These are phyloP conservation scores for Fragilaria crotonensis DNA, from an alignment of 108 stramenopile species.

Conservation along the genomic window DNA sequence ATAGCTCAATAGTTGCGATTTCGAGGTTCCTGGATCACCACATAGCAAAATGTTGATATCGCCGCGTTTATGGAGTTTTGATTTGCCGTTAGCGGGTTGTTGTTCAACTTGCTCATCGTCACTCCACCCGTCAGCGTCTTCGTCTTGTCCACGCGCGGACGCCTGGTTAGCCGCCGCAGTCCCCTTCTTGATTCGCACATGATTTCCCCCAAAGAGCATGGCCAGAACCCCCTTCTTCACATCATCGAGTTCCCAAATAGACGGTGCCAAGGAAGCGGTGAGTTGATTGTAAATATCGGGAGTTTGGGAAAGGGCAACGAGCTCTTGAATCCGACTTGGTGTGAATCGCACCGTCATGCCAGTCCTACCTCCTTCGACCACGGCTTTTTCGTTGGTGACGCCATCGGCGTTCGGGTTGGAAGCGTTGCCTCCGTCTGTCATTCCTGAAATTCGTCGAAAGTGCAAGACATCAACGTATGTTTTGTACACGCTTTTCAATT, in stretches of 20 bases:
- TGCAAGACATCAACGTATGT: slow-evolving; percentile 99
- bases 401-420: slow-evolving; percentile 18
- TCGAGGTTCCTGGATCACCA: slow-evolving; percentile 97
- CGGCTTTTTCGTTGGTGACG: slow-evolving; percentile 14
- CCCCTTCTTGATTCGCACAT: slow-evolving; percentile 38
- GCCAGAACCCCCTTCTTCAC: slow-evolving; percentile 98
- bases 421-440: slow-evolving; percentile 7
- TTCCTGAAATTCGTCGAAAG: slow-evolving; percentile 63
- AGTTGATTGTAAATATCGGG: slow-evolving; percentile 87
- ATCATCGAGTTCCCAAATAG: slow-evolving; percentile 98
- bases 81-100: slow-evolving; percentile 1
- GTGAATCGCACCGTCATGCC: slow-evolving; percentile 17
- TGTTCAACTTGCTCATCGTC: slow-evolving; percentile 24
- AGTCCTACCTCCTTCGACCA: slow-evolving; percentile 6
- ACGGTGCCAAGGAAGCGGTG: slow-evolving; percentile 86
- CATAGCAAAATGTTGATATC: slow-evolving; percentile 98
- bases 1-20: slow-evolving; percentile 95
- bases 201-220: slow-evolving; percentile 97
- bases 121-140: slow-evolving; percentile 19
- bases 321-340: slow-evolving; percentile 59
- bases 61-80: slow-evolving; percentile 81
- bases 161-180: too few relatives aligned
- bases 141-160: slow-evolving; percentile 17
- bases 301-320: slow-evolving; percentile 49
- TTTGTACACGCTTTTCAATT: slow-evolving; percentile 88